phyloP scores from a whole-genome alignment of 495 filamentous ascomycete species.

The Rhypophila decipiens region DNA sequence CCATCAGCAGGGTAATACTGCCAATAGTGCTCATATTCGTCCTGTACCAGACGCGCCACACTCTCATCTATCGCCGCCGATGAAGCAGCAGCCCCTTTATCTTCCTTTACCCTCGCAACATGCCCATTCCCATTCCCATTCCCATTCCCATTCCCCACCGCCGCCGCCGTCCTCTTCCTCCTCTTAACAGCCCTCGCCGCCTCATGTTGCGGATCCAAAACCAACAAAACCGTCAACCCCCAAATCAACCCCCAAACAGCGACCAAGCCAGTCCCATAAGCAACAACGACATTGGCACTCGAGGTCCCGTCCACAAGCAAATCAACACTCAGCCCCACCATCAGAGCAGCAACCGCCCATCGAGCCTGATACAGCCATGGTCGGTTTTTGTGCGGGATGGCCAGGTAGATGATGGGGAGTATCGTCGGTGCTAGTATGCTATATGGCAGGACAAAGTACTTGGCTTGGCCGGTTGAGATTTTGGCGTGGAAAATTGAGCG shows the following conservation, averaged over 20 bases:
- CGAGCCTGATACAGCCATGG: constrained; percentile 42
- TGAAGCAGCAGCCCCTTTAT: too few species aligned
- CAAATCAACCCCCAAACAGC: constrained; percentile 62
- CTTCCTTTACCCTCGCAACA: constrained; percentile 14
- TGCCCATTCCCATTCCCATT: background rate
- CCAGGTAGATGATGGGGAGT: constrained; percentile 49
- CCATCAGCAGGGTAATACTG: constrained; percentile 58
- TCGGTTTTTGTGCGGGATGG: constrained; percentile 50
- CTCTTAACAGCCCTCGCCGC: constrained; percentile 55
- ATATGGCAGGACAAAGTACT: constrained; percentile 52
- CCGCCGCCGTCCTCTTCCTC: background rate
- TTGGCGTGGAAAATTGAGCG: constrained; percentile 7
- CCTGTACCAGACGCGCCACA: constrained; percentile 8
- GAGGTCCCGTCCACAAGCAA: constrained; percentile 37
- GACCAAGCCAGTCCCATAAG: constrained; percentile 63
- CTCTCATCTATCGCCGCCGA: constrained; percentile 24
- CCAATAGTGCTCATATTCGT: constrained; percentile 54
- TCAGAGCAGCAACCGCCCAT: constrained; percentile 45
- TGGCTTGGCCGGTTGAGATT: constrained; percentile 27
- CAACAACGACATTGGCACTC: constrained; percentile 51
- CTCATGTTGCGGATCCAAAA: constrained; percentile 57
- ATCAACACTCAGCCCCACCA: constrained; percentile 29
- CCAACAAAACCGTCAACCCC: constrained; percentile 55
- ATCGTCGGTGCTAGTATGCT: constrained; percentile 42
- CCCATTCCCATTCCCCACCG: background rate